Conservation (phyloP, 257 asterid species). For the Plantago ovata region DNA sequence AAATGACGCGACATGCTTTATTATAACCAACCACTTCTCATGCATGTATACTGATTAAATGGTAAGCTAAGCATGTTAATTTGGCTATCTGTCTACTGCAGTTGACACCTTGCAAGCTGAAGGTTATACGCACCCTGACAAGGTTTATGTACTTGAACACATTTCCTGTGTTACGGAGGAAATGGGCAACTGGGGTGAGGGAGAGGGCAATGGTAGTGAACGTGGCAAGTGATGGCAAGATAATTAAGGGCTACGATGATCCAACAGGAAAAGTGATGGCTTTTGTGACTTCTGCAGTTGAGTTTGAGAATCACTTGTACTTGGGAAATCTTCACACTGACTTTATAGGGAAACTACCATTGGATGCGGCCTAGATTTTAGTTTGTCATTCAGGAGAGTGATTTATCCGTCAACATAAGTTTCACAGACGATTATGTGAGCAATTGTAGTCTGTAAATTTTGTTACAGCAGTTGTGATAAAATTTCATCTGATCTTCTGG, state of each 20-base stretch:
- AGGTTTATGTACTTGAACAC: slow-evolving; percentile 27
- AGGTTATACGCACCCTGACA: slow-evolving; percentile 29
- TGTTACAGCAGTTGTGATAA: no score
- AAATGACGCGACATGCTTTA: no score
- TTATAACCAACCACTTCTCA: background rate
- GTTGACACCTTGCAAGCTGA: slow-evolving; percentile 30
- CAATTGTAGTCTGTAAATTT: no score
- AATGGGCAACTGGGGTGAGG: slow-evolving; percentile 1
- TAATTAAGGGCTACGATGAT: slow-evolving; percentile 48
- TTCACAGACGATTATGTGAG: no score
- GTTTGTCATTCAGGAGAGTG: no score
- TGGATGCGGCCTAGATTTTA: background rate
- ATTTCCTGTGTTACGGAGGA: slow-evolving; percentile 23
- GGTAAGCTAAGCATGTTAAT: no score
- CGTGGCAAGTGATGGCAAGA: slow-evolving; percentile 51
- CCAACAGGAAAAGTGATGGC: slow-evolving; percentile 60
- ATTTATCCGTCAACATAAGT: no score
- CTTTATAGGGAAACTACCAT: slow-evolving; percentile 55
- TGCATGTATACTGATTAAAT: background rate
- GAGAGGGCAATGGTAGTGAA: slow-evolving; percentile 52
- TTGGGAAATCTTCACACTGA: slow-evolving; percentile 54
- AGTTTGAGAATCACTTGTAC: slow-evolving; percentile 59
- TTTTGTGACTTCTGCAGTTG: slow-evolving; percentile 67
- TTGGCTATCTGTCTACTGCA: slow-evolving; percentile 27
- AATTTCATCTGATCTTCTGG: no score